phyloP scores from a whole-genome alignment of 495 filamentous ascomycete genomes.

The Tuber borchii region DNA sequence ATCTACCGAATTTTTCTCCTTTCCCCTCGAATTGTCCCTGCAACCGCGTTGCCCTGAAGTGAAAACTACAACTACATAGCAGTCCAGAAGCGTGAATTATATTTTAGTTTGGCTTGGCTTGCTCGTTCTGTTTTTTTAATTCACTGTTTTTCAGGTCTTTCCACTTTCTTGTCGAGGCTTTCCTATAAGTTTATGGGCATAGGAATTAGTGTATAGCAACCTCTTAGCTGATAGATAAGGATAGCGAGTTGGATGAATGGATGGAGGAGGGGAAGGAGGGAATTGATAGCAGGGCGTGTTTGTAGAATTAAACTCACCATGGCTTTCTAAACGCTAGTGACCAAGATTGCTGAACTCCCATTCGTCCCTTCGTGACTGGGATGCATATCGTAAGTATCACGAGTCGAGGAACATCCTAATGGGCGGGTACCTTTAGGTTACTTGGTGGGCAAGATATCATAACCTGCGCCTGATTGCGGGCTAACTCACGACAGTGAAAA shows the following conservation, averaged over 20 bases:
- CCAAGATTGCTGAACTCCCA: background rate
- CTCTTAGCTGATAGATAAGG: background rate
- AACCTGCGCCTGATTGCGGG: background rate
- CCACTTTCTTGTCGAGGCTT: background rate
- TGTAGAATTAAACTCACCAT: background rate
- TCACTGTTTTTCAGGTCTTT: background rate
- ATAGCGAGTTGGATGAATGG: background rate
- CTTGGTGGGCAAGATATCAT: background rate
- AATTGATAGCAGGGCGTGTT: background rate
- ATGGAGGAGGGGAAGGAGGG: background rate
- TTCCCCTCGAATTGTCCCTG: background rate
- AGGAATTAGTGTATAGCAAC: background rate
- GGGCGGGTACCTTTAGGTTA: background rate
- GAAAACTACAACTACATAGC: background rate
- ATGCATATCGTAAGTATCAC: background rate
- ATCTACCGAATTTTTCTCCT: background rate
- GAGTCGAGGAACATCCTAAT: background rate
- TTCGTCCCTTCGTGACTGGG: background rate
- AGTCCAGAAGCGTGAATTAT: background rate
- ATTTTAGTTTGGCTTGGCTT: background rate
- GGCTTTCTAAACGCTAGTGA: background rate
- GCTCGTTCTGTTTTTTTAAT: background rate
- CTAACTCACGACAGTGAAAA: background rate
- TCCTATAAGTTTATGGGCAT: background rate
- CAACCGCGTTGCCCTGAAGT: background rate